Evolutionary conservation across 352 stramenopile genomes (phyloP).

Genomic region (Halophytophthora polymorphica): DNA sequence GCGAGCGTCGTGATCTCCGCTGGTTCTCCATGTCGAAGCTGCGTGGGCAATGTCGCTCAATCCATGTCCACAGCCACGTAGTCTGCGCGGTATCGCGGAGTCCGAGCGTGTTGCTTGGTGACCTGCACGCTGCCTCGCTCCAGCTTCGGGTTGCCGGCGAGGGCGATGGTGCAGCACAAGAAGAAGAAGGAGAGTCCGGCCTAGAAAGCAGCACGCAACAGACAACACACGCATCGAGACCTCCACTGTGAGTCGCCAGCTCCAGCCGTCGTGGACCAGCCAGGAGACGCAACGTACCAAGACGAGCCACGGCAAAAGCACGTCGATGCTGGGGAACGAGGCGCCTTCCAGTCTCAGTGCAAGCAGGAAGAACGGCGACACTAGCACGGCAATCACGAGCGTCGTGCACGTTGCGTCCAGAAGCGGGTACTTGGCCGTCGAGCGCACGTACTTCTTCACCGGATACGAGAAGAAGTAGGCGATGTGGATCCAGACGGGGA

Average conservation of each 20-base stretch:
- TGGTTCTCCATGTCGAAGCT: not conserved
- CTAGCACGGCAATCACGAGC: slow-evolving; percentile 39
- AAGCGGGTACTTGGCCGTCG: slow-evolving; percentile 35
- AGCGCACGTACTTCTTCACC: slow-evolving; percentile 48
- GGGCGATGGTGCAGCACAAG: slow-evolving; percentile 64
- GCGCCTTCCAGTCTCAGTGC: slow-evolving; percentile 49
- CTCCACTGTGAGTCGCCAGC: slow-evolving; percentile 7
- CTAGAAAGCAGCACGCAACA: slow-evolving; percentile 19
- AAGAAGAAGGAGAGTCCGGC: slow-evolving; percentile 59
- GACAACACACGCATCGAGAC: not conserved
- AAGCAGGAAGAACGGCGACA: slow-evolving; percentile 74
- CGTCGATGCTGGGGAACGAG: slow-evolving; percentile 67
- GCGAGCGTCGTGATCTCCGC: too few relatives aligned
- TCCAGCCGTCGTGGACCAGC: not conserved
- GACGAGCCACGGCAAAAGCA: slow-evolving; percentile 74
- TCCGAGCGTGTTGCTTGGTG: slow-evolving; percentile 21
- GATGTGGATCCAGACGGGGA: slow-evolving; percentile 68
- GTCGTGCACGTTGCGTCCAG: slow-evolving; percentile 45
- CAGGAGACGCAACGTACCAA: slow-evolving; percentile 42
- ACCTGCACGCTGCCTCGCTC: slow-evolving; percentile 33
- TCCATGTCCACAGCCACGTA: slow-evolving; percentile 55
- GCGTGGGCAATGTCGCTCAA: slow-evolving; percentile 3
- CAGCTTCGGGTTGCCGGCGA: slow-evolving; percentile 36
- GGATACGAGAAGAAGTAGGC: slow-evolving; percentile 48
- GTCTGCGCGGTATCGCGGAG: slow-evolving; percentile 40